These are phyloP conservation scores for Teunomyces cretensis DNA, from an alignment of 805 yeast species.

Conservation along the genomic window DNA sequence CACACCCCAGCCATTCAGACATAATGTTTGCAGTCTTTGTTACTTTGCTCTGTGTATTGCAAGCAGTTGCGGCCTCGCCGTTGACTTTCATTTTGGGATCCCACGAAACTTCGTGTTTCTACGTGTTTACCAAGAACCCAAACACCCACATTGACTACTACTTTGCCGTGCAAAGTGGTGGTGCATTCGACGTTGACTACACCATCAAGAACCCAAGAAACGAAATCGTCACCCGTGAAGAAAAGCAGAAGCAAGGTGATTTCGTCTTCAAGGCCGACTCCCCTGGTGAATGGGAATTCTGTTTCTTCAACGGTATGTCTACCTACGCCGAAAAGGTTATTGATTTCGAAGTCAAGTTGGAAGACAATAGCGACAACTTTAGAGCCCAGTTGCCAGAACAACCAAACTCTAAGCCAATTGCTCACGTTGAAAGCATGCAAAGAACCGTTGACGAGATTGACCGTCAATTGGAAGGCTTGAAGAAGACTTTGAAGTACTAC, in stretches of 20 bases:
- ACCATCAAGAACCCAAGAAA: constrained; percentile 58
- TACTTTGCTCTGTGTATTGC: constrained; percentile 3
- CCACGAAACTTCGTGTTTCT: constrained; percentile 70
- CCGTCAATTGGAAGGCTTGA: constrained; percentile 53
- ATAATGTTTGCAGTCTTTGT: constrained; percentile 1
- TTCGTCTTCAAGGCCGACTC: constrained; percentile 64
- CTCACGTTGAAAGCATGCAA: constrained; percentile 53
- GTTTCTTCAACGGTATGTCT: constrained; percentile 80
- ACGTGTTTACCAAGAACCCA: constrained; percentile 61
- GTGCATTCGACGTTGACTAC: constrained; percentile 79
- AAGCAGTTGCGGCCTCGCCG: constrained; percentile 49
- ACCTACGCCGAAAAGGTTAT: constrained; percentile 80
- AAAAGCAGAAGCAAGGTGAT: constrained; percentile 76
- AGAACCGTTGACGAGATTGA: constrained; percentile 59
- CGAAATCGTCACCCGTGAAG: constrained; percentile 50
- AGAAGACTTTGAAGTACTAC: constrained; percentile 71
- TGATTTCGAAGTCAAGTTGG: constrained; percentile 72
- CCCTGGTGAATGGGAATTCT: constrained; percentile 82
- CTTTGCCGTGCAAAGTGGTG: constrained; percentile 82
- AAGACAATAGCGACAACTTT: constrained; percentile 41
- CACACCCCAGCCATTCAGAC: neutral
- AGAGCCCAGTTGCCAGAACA: constrained; percentile 61
- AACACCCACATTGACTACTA: constrained; percentile 67
- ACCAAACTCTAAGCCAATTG: constrained; percentile 49
- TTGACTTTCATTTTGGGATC: constrained; percentile 76